Base-by-base conservation (phyloP, 148 eudicot genomes). In the Camellia japonica region DNA sequence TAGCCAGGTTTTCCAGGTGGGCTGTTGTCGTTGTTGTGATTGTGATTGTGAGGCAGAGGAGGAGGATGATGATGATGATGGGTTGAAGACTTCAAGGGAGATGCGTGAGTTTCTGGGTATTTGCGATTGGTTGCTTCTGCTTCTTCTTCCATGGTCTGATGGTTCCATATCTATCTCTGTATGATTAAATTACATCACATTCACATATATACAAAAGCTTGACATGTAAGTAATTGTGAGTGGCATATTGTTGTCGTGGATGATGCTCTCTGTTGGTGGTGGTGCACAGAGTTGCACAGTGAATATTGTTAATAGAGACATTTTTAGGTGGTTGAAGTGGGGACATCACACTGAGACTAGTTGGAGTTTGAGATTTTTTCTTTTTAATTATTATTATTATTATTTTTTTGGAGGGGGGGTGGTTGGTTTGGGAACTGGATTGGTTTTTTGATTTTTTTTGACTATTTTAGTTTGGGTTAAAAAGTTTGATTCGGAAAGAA, bases 51-150 rank as follows among this genome's bases (percentile, higher is more conserved):
- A 30, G 38, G 38, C 38, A 30, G 89, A 80, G 44, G 84, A 84
- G 75, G 85, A 88, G 23, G 79, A 84, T 7, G 91, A 30, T 30
- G 88, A 62, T 78, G 86, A 58, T 5, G 97, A 87, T 10, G 97
- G 99, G 77, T 91, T 95, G 88, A 95, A 95, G 6, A 95, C 97
- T 81, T 95, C 99, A 1, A 95, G 87, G 6, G 99, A 95, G 71
- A 94, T 97, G 5, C 99, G 90, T 4, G 89, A 77, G 86, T 93
- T 93, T 82, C 97, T 85, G 23, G 94, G 89, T 18, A 87, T 81
- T 16, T 92, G 83, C 16, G 91, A 90, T 56, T 54, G 87, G 67
- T 68, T 87, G 79, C 86, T 89, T 89, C 23, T 30, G 38, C 38
- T 30, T 30, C 38, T 30, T 30, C 74, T 82, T 3, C 81, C 67